phyloP scores from a whole-genome alignment of 192 early-diverging fungal genomes.

The Podila epicladia region DNA sequence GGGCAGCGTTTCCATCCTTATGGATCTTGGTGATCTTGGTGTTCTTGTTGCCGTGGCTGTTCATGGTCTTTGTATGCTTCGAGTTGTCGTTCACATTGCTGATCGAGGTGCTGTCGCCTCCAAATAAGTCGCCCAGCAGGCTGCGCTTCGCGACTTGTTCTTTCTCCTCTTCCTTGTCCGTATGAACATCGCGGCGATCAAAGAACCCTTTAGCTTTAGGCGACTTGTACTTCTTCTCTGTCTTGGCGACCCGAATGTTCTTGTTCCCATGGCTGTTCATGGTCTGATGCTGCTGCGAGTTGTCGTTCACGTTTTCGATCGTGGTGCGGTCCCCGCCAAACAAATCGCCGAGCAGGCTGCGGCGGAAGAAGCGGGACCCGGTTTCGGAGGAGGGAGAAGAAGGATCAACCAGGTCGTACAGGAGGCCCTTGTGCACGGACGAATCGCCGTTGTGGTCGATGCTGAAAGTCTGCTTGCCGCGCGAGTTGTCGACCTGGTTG shows the following conservation, averaged over 20 bases:
- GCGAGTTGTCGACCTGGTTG: constrained; percentile 22
- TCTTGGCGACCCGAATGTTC: background rate
- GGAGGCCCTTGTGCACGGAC: constrained; percentile 4
- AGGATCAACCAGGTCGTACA: constrained; percentile 8
- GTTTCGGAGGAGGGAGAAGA: background rate
- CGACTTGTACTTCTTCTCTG: background rate
- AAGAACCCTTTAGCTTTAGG: no score
- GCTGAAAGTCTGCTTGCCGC: constrained; percentile 10
- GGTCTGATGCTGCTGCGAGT: constrained; percentile 19
- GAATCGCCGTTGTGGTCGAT: constrained; percentile 20
- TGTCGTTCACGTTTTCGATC: constrained; percentile 27
- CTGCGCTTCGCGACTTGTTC: background rate
- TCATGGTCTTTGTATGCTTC: constrained; percentile 16
- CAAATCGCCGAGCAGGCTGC: constrained; percentile 9
- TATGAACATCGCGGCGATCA: no score
- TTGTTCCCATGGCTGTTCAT: constrained; percentile 12
- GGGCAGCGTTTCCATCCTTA: background rate
- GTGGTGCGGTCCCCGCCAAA: constrained; percentile 6
- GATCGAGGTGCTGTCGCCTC: constrained; percentile 11
- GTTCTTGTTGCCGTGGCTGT: constrained; percentile 11
- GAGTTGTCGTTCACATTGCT: constrained; percentile 25
- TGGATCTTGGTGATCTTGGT: background rate
- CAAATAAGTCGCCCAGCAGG: background rate
- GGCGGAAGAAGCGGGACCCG: background rate
- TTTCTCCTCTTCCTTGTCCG: background rate